These are phyloP conservation scores for Chaetomium fimeti DNA, from an alignment of 495 filamentous ascomycete species.

Conservation along the genomic window DNA sequence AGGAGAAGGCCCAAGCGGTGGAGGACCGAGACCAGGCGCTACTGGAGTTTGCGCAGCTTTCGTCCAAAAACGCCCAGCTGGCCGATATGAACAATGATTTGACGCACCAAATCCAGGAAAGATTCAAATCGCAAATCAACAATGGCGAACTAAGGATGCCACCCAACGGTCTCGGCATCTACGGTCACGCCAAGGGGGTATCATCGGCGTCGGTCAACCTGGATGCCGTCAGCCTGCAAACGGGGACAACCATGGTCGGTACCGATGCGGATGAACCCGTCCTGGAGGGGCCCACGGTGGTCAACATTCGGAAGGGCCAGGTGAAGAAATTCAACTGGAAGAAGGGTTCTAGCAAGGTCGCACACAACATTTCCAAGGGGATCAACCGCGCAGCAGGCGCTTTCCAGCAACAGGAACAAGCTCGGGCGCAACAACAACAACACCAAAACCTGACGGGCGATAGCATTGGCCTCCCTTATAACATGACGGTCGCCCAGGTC, in stretches of 20 bases:
- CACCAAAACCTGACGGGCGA: constrained; percentile 52
- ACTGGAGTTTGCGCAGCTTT: constrained; percentile 92
- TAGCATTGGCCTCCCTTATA: constrained; percentile 61
- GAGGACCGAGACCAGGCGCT: constrained; percentile 85
- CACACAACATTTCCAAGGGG: constrained; percentile 90
- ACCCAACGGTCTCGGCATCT: constrained; percentile 84
- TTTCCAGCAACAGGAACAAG: constrained; percentile 47
- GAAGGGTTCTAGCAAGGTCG: constrained; percentile 87
- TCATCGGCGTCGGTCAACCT: constrained; percentile 65
- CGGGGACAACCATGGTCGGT: constrained; percentile 51
- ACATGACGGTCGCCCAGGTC: constrained; percentile 54
- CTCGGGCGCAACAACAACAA: constrained; percentile 51
- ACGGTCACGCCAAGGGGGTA: constrained; percentile 69
- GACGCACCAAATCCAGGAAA: constrained; percentile 87
- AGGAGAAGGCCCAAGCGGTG: constrained; percentile 76
- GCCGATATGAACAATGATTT: constrained; percentile 92
- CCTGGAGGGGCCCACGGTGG: constrained; percentile 79
- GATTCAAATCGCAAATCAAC: constrained; percentile 77
- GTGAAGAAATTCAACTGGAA: constrained; percentile 98
- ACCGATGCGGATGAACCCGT: constrained; percentile 67
- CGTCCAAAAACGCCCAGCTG: constrained; percentile 88
- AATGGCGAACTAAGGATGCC: constrained; percentile 49
- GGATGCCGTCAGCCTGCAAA: constrained; percentile 42
- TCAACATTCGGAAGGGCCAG: constrained; percentile 88
- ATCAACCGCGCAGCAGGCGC: constrained; percentile 75